phyloP scores from a whole-genome alignment of 768 basidiomycete genomes.

The Suillus paluster region DNA sequence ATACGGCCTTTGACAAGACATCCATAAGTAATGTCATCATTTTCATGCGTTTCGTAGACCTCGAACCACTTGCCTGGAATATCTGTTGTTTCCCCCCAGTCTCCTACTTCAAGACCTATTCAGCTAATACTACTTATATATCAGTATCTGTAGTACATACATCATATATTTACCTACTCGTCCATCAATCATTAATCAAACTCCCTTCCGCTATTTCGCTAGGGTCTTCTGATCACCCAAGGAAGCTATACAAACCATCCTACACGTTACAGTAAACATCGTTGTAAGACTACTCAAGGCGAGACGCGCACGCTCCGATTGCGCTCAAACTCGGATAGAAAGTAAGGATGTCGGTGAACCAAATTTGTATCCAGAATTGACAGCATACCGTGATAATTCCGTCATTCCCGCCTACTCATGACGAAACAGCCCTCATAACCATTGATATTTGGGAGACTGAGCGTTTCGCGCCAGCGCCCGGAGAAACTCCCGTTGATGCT shows the following conservation, averaged over 20 bases:
- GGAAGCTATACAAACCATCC: too few species aligned
- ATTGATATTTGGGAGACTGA: slow-evolving; percentile 59
- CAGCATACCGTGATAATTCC: neutral
- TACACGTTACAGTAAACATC: neutral
- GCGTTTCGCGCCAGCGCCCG: slow-evolving; percentile 87
- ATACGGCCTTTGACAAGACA: neutral
- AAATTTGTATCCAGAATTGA: neutral
- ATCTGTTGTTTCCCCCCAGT: neutral
- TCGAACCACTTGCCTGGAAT: neutral
- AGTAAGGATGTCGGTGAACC: neutral
- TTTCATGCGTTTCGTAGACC: neutral
- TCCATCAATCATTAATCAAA: neutral
- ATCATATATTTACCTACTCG: neutral
- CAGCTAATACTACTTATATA: neutral
- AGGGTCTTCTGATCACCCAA: neutral
- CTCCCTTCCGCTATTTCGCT: neutral
- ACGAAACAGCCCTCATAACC: slow-evolving; percentile 91
- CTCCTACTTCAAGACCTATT: neutral
- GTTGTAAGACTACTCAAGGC: neutral
- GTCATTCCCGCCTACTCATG: slow-evolving; percentile 66
- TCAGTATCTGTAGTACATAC: neutral
- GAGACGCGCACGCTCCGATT: neutral
- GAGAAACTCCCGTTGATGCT: slow-evolving; percentile 70
- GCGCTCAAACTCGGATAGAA: too few species aligned
- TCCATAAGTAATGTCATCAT: neutral